Evolutionary conservation across 257 asterid species (phyloP).

Genomic region (Misopates orontium): DNA sequence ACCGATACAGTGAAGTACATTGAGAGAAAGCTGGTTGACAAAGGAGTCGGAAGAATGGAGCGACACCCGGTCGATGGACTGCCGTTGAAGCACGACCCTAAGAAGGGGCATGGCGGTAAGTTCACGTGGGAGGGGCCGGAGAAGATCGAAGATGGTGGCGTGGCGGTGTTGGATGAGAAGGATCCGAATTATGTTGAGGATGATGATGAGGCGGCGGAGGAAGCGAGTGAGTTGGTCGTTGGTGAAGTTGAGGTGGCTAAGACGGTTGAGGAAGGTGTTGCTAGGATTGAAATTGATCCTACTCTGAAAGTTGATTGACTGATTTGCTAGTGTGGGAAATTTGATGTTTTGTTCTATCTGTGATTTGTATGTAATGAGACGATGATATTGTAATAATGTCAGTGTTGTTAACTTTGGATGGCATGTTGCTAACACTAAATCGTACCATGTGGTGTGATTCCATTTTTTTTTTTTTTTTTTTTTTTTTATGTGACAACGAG

Average conservation of each 20-base stretch:
- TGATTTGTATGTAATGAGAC: too few species aligned
- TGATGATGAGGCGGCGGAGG: constrained; percentile 47
- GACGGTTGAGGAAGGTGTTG: constrained; percentile 45
- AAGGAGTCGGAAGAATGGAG: constrained; percentile 59
- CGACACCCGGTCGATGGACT: constrained; percentile 81
- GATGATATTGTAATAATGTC: too few species aligned
- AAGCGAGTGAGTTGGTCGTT: constrained; percentile 37
- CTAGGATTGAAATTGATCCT: constrained; percentile 45
- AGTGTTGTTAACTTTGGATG: too few species aligned
- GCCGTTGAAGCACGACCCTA: constrained; percentile 67
- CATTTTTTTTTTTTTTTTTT: too few species aligned
- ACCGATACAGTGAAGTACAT: constrained; percentile 47
- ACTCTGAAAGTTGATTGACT: constrained; percentile 29
- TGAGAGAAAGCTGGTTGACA: constrained; percentile 46
- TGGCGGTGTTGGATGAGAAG: constrained; percentile 41
- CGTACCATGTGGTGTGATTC: too few species aligned
- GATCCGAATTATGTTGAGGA: constrained; percentile 64
- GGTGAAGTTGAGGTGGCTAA: constrained; percentile 51
- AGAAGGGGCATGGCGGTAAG: constrained; percentile 77
- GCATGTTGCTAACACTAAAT: too few species aligned
- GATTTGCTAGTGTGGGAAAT: too few species aligned
- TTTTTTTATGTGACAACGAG: too few species aligned
- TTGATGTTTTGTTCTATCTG: too few species aligned
- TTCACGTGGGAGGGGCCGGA: constrained; percentile 65
- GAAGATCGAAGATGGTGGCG: constrained; percentile 40